Percentiles rank a stretch among this genome's conserved stretches.
Conservation (phyloP, 2,329 filamentous ascomycete species). For the Pyricularia sp. region DNA sequence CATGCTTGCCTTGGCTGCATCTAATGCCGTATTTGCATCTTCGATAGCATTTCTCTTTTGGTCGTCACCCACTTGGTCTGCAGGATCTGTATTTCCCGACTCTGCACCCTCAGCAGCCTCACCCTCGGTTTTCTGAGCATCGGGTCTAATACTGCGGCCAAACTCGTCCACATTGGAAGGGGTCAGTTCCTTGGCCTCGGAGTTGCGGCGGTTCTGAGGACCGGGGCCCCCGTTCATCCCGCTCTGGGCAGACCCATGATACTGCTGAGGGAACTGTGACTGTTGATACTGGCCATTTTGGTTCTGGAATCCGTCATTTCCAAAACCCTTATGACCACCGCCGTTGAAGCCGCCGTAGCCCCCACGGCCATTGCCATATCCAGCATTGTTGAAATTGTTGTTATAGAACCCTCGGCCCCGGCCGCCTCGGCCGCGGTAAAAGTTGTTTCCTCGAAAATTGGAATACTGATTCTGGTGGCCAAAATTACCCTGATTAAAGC, state of each 20-base stretch:
- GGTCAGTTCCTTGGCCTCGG: constrained; percentile 2
- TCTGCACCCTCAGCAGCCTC: constrained; percentile 9
- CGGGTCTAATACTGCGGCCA: constrained; percentile 18
- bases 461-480: constrained; percentile 66
- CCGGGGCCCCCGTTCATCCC: not conserved
- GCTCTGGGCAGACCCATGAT: constrained; percentile 2
- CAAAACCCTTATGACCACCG: constrained; percentile 19
- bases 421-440: constrained; percentile 52
- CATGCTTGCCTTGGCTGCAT: constrained; percentile 15
- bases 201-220: not conserved
- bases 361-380: constrained; percentile 45
- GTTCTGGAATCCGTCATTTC: constrained; percentile 18
- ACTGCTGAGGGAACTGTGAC: constrained; percentile 7
- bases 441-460: constrained; percentile 54
- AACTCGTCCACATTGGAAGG: constrained; percentile 19
- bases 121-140: constrained; percentile 7
- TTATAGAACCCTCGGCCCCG: constrained; percentile 52
- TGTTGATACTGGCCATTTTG: constrained; percentile 15
- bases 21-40: not conserved
- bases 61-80: constrained; percentile 4
- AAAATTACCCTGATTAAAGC: constrained; percentile 78
- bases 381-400: constrained; percentile 4
- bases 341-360: constrained; percentile 33
- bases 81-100: constrained; percentile 1
- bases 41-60: not conserved